Percentiles rank a stretch among this genome's conserved stretches.
These are phyloP conservation scores for Penicilliopsis zonata DNA, from an alignment of 495 filamentous ascomycete species.

Conservation along the genomic window DNA sequence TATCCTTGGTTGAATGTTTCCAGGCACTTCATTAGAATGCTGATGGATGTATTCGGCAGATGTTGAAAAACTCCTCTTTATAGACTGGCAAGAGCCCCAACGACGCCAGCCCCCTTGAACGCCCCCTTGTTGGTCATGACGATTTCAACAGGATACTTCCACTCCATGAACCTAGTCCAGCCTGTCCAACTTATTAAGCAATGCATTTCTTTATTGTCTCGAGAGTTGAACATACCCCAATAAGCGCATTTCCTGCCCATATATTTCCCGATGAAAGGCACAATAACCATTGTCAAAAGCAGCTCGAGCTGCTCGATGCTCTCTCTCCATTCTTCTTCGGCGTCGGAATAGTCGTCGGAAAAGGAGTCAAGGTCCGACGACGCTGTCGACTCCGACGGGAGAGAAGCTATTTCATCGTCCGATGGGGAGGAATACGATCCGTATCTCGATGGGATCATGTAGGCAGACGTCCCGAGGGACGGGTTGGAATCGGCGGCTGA, in stretches of 20 bases:
- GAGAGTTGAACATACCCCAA: slow-evolving; percentile 57
- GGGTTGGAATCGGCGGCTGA: slow-evolving; percentile 23
- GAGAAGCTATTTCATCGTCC: slow-evolving; percentile 64
- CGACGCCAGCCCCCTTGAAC: slow-evolving; percentile 57
- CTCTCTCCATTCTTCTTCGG: slow-evolving; percentile 88
- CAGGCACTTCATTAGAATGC: too few relatives aligned
- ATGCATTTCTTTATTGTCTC: too few relatives aligned
- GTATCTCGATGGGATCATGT: slow-evolving; percentile 27
- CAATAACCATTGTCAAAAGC: slow-evolving; percentile 80
- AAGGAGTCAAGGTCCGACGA: slow-evolving; percentile 46
- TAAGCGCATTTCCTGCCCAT: slow-evolving; percentile 89
- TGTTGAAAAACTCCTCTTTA: too few relatives aligned
- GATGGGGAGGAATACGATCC: slow-evolving; percentile 29
- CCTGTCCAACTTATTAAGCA: slow-evolving; percentile 25
- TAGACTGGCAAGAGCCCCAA: slow-evolving; percentile 58
- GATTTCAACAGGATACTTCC: slow-evolving; percentile 62
- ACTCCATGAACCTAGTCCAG: slow-evolving; percentile 65
- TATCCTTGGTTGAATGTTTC: too few relatives aligned
- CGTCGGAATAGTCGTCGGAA: slow-evolving; percentile 52
- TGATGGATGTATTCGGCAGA: too few relatives aligned
- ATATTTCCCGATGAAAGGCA: slow-evolving; percentile 89
- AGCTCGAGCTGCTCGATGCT: slow-evolving; percentile 88
- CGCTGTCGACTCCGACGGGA: slow-evolving; percentile 60
- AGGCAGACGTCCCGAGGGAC: slow-evolving; percentile 31
- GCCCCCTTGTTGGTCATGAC: slow-evolving; percentile 39